These are phyloP conservation scores for Cladosporium sp. DNA, from an alignment of 2,329 filamentous ascomycete genomes.

Conservation along the genomic window DNA sequence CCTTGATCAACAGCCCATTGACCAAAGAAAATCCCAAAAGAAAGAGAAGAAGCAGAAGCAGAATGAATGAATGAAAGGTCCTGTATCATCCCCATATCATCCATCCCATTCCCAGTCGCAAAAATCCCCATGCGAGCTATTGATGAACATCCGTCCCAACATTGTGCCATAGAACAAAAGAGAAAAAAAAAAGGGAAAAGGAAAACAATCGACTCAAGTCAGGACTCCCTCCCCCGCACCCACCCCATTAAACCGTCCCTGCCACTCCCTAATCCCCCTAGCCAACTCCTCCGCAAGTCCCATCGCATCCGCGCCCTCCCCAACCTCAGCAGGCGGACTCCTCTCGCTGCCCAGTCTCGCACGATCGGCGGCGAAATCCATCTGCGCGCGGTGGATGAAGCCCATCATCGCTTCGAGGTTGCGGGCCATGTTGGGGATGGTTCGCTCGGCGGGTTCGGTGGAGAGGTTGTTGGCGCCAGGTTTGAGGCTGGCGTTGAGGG, in stretches of 20 bases:
- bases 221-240: neutral
- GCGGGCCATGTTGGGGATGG: conserved; percentile 47
- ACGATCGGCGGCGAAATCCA: conserved; percentile 70
- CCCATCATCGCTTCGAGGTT: conserved; percentile 74
- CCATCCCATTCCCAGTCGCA: too few relatives aligned
- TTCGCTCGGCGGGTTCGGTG: conserved; percentile 74
- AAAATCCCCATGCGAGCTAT: neutral
- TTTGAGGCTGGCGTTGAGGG: conserved; percentile 40
- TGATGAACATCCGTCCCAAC: too few relatives aligned
- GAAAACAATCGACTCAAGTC: neutral
- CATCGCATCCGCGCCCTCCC: conserved; percentile 6
- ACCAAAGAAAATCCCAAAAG: too few relatives aligned
- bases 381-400: conserved; percentile 82
- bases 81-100: too few relatives aligned
- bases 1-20: too few relatives aligned
- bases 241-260: conserved; percentile 3
- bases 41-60: too few relatives aligned
- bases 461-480: conserved; percentile 66
- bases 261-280: conserved; percentile 10
- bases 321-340: neutral
- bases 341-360: conserved; percentile 33
- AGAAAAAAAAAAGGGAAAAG: too few relatives aligned
- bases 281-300: conserved; percentile 6
- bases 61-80: too few relatives aligned
- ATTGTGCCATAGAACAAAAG: too few relatives aligned